A percentile compares a stretch with the other conserved stretches of the same genome.
These are phyloP conservation scores for Arctium lappa DNA, from an alignment of 129 eudicot species.

Conservation along the genomic window DNA sequence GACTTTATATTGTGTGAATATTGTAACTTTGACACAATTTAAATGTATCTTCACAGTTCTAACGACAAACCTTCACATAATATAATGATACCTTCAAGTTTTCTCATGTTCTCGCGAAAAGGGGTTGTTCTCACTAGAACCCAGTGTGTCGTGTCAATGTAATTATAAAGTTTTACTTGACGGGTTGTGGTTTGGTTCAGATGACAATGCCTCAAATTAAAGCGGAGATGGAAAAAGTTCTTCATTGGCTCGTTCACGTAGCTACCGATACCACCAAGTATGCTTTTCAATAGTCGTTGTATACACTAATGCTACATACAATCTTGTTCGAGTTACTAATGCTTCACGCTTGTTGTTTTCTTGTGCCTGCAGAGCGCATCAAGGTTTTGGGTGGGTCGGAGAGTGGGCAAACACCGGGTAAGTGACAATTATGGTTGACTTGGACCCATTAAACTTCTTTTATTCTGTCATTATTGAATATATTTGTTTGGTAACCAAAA, in stretches of 20 bases:
- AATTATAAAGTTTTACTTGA: neutral
- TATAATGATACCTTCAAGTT: too few relatives aligned
- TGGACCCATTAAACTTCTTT: too few relatives aligned
- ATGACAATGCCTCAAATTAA: constrained; percentile 75
- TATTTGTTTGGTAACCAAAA: neutral
- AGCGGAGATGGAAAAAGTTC: constrained; percentile 89
- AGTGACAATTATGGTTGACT: constrained; percentile 11
- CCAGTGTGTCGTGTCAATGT: neutral
- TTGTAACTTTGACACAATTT: too few relatives aligned
- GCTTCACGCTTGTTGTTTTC: neutral
- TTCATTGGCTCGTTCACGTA: constrained; percentile 90
- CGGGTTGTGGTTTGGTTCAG: constrained; percentile 39
- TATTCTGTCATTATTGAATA: neutral
- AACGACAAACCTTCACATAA: too few relatives aligned
- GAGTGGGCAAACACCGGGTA: constrained; percentile 99
- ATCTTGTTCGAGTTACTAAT: neutral
- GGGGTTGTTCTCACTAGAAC: too few relatives aligned
- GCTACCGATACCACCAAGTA: constrained; percentile 91
- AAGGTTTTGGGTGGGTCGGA: constrained; percentile 99
- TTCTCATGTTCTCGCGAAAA: too few relatives aligned
- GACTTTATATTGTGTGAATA: too few relatives aligned
- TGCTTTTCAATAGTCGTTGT: neutral
- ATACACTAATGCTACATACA: neutral
- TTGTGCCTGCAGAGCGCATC: constrained; percentile 73
- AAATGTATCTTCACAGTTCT: too few relatives aligned